These are phyloP conservation scores for Gorgonomyces haynaldii DNA, from an alignment of 192 early-diverging fungal genomes.

Conservation along the genomic window DNA sequence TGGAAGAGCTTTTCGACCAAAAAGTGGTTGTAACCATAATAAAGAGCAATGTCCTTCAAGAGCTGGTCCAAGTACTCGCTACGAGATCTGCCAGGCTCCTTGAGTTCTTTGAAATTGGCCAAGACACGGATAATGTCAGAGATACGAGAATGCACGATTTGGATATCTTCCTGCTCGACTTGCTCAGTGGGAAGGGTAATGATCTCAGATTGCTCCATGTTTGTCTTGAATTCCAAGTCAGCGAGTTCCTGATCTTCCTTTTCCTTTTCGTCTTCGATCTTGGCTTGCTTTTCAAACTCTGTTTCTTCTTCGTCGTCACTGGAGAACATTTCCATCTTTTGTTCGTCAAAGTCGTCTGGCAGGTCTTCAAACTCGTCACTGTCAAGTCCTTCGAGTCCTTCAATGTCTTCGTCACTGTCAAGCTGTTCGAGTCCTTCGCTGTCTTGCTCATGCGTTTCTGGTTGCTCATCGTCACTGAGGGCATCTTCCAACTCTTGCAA, in stretches of 20 bases:
- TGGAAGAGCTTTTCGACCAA: conserved; percentile 85
- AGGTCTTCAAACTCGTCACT: conserved; percentile 10
- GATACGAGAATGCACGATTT: conserved; percentile 72
- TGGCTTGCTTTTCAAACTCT: conserved; percentile 65
- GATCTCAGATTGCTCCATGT: conserved; percentile 59
- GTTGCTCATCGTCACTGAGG: conserved; percentile 1
- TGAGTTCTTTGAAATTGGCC: conserved; percentile 77
- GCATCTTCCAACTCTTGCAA: conserved; percentile 2
- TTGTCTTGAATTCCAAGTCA: conserved; percentile 60
- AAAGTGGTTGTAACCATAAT: conserved; percentile 93
- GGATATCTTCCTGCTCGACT: conserved; percentile 52
- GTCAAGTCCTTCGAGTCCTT: conserved; percentile 10
- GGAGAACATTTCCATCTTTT: conserved; percentile 23
- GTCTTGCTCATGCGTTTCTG: conserved; percentile 7
- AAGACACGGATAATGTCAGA: conserved; percentile 82
- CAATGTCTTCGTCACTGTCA: conserved; percentile 15
- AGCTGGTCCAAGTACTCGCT: conserved; percentile 80
- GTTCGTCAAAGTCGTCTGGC: conserved; percentile 21
- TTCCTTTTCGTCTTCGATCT: conserved; percentile 45
- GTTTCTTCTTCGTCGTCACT: conserved; percentile 41
- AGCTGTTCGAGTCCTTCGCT: conserved; percentile 15
- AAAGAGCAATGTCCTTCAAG: conserved; percentile 76
- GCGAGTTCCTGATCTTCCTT: conserved; percentile 60
- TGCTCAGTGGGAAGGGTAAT: conserved; percentile 54
- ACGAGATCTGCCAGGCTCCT: conserved; percentile 62